Conservation (phyloP, 2,329 filamentous ascomycete genomes). For the Hypoxylon sp. region DNA sequence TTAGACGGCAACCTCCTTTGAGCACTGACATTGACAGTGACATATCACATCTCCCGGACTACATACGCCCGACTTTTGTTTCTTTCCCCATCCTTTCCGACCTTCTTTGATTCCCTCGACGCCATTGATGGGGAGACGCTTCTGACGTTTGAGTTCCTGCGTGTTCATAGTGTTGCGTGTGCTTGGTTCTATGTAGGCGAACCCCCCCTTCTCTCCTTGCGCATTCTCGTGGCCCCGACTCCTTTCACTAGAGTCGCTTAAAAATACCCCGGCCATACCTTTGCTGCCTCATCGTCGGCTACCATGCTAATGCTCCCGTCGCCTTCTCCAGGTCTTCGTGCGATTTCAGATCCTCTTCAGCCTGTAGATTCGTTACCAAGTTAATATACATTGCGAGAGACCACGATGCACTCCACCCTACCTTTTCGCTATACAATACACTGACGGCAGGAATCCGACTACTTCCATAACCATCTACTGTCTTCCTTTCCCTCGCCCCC, state of each 20-base stretch:
- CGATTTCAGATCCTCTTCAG: slow-evolving; percentile 31
- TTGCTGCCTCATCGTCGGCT: slow-evolving; percentile 35
- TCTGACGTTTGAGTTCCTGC: slow-evolving; percentile 22
- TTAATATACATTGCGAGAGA: slow-evolving; percentile 38
- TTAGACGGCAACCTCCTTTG: slow-evolving; percentile 36
- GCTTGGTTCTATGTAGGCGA: slow-evolving; percentile 30
- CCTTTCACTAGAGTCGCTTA: slow-evolving; percentile 21
- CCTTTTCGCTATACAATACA: slow-evolving; percentile 52
- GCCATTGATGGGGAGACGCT: slow-evolving; percentile 6
- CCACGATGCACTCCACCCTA: slow-evolving; percentile 53
- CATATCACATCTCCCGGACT: slow-evolving; percentile 25
- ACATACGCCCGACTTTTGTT: slow-evolving; percentile 3
- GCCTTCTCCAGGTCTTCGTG: slow-evolving; percentile 42
- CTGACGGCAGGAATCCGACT: slow-evolving; percentile 46
- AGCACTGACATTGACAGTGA: slow-evolving; percentile 18
- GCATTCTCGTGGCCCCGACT: slow-evolving; percentile 33
- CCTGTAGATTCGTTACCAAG: slow-evolving; percentile 14
- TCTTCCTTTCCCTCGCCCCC: slow-evolving; percentile 11
- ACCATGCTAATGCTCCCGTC: slow-evolving; percentile 40
- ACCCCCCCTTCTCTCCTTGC: slow-evolving; percentile 17
- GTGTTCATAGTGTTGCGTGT: slow-evolving; percentile 30
- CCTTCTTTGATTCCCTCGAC: slow-evolving; percentile 1
- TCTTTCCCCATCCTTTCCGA: slow-evolving; percentile 1
- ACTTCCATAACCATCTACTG: slow-evolving; percentile 31
- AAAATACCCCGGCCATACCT: slow-evolving; percentile 19